These are phyloP conservation scores for Apiotrichum gamsii DNA, from an alignment of 1,284 basidiomycete species.

Conservation along the genomic window DNA sequence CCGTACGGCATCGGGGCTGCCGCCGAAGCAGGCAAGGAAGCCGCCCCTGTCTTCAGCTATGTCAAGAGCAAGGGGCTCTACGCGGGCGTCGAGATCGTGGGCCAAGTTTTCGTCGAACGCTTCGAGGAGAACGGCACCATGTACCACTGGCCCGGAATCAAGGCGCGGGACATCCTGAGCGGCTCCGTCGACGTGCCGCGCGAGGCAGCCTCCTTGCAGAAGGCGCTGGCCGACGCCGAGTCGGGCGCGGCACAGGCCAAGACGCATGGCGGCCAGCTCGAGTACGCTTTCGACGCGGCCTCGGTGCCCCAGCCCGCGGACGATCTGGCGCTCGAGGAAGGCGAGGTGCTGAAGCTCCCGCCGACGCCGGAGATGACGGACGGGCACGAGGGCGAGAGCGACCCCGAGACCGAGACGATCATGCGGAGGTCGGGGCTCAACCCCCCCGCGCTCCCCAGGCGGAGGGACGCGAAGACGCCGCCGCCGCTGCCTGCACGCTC, in stretches of 20 bases:
- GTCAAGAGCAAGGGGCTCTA: slow-evolving; percentile 48
- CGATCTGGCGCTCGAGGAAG: slow-evolving; percentile 30
- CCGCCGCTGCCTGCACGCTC: slow-evolving; percentile 1
- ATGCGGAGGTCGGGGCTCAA: slow-evolving; percentile 24
- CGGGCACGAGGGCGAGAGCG: slow-evolving; percentile 37
- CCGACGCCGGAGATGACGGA: slow-evolving; percentile 47
- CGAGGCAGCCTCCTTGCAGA: slow-evolving; percentile 46
- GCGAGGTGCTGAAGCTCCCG: slow-evolving; percentile 49
- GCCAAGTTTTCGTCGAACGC: slow-evolving; percentile 48
- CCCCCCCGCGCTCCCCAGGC: slow-evolving; percentile 26
- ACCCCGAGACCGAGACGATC: slow-evolving; percentile 37
- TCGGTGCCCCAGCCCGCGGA: background rate
- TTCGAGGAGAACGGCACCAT: slow-evolving; percentile 46
- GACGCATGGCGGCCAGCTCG: slow-evolving; percentile 37
- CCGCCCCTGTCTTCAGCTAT: slow-evolving; percentile 48
- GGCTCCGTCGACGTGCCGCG: slow-evolving; percentile 49
- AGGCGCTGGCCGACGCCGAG: slow-evolving; percentile 52
- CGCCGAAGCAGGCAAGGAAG: slow-evolving; percentile 49
- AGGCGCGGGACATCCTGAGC: slow-evolving; percentile 47
- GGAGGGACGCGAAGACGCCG: slow-evolving; percentile 6
- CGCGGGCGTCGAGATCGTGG: slow-evolving; percentile 50
- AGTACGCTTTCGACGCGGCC: slow-evolving; percentile 27
- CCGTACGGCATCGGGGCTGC: slow-evolving; percentile 52
- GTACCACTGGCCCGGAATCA: slow-evolving; percentile 48
- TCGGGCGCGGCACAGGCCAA: slow-evolving; percentile 49